Percentiles rank a stretch among this genome's conserved stretches.
These are phyloP conservation scores for Achaetomiella virescens DNA, from an alignment of 495 filamentous ascomycete species.

Conservation along the genomic window DNA sequence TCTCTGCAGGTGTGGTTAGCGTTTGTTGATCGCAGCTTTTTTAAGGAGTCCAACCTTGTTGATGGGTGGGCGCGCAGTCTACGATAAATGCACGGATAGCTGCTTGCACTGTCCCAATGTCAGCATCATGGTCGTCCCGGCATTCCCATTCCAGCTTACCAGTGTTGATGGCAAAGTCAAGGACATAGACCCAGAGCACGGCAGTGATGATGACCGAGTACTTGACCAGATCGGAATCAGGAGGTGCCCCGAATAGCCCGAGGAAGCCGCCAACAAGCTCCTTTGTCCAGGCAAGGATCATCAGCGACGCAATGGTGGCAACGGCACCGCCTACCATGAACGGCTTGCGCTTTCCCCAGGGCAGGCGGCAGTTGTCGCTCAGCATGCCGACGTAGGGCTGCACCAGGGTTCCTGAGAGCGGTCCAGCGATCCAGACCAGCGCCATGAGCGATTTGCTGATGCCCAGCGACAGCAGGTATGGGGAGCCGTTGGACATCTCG, in stretches of 20 bases:
- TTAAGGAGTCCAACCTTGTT: conserved; percentile 54
- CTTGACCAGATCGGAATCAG: conserved; percentile 53
- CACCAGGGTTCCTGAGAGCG: conserved; percentile 76
- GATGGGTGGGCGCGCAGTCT: conserved; percentile 80
- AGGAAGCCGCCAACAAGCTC: conserved; percentile 69
- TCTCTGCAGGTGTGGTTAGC: conserved; percentile 38
- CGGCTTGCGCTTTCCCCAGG: conserved; percentile 80
- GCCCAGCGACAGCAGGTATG: conserved; percentile 64
- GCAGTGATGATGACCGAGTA: conserved; percentile 61
- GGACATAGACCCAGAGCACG: conserved; percentile 73
- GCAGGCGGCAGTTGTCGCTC: conserved; percentile 75
- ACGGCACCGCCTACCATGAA: conserved; percentile 75
- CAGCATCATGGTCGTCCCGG: neutral
- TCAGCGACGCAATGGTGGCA: conserved; percentile 65
- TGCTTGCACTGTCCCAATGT: conserved; percentile 60
- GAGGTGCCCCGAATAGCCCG: conserved; percentile 63
- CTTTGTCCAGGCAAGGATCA: conserved; percentile 74
- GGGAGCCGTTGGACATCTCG: conserved; percentile 79
- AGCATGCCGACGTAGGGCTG: conserved; percentile 92
- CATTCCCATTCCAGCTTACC: conserved; percentile 41
- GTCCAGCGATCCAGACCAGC: conserved; percentile 89
- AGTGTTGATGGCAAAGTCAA: conserved; percentile 92
- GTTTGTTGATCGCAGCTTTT: neutral
- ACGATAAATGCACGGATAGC: conserved; percentile 85
- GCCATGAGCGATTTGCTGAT: conserved; percentile 91